Percentiles rank a stretch among this genome's conserved stretches.
Evolutionary conservation across 805 yeast genomes (phyloP).

Genomic region (Lipomyces kockii): DNA sequence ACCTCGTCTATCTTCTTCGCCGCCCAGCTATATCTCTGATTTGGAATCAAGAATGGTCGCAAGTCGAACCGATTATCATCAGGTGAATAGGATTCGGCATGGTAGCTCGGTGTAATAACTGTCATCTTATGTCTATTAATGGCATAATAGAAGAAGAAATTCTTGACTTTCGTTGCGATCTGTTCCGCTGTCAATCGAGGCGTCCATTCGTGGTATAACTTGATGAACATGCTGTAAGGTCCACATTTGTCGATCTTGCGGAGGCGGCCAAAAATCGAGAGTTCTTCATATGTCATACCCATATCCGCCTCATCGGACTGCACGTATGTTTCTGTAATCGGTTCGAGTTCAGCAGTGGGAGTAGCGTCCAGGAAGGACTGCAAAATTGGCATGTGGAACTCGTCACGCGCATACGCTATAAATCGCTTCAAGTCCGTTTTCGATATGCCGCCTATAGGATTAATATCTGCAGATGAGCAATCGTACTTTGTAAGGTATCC

Average conservation of each 20-base stretch:
- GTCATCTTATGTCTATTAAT: conserved; percentile 97
- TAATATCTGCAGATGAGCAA: conserved; percentile 95
- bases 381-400: conserved; percentile 77
- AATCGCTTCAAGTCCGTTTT: conserved; percentile 89
- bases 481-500: conserved; percentile 97
- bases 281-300: conserved; percentile 97
- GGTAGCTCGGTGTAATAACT: conserved; percentile 95
- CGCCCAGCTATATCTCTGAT: conserved; percentile 89
- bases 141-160: conserved; percentile 91
- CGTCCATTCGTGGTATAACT: conserved; percentile 90
- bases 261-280: conserved; percentile 85
- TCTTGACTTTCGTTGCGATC: conserved; percentile 89
- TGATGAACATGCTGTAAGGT: conserved; percentile 91
- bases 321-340: conserved; percentile 87
- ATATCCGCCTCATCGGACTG: conserved; percentile 97
- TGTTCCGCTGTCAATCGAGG: conserved; percentile 80
- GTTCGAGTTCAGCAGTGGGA: conserved; percentile 98
- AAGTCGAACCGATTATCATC: conserved; percentile 96
- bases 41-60: conserved; percentile 85
- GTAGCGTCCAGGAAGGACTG: conserved; percentile 82
- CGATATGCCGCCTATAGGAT: conserved; percentile 98
- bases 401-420: conserved; percentile 73
- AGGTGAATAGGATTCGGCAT: conserved; percentile 97
- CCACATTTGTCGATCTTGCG: conserved; percentile 95
- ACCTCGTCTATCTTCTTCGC: conserved; percentile 82